Evolutionary conservation across 2,329 filamentous ascomycete species (phyloP).

Genomic region (Xylaria sp.): DNA sequence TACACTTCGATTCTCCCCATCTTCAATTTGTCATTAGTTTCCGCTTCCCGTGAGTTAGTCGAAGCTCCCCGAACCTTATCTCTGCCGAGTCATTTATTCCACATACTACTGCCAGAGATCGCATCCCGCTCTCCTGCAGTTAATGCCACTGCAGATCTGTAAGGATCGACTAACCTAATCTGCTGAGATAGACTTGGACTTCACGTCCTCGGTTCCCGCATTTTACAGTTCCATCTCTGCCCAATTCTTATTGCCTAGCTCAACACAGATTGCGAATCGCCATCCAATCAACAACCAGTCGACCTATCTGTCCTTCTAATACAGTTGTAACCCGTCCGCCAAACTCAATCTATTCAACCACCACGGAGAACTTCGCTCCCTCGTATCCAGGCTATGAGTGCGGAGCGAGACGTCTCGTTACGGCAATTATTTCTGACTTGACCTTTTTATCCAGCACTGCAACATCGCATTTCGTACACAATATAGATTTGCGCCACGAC

Average conservation of each 20-base stretch:
- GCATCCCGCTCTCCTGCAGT: not conserved
- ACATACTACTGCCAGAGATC: slow-evolving; percentile 6
- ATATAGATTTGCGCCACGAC: not conserved
- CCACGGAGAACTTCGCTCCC: slow-evolving; percentile 5
- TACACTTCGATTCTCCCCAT: slow-evolving; percentile 1
- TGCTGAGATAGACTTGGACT: slow-evolving; percentile 20
- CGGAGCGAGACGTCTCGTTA: slow-evolving; percentile 6
- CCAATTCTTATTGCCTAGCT: slow-evolving; percentile 26
- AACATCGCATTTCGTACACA: slow-evolving; percentile 5
- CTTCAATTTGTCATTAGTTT: slow-evolving; percentile 16
- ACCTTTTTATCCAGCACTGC: slow-evolving; percentile 9
- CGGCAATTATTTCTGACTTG: slow-evolving; percentile 10
- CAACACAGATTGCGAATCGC: slow-evolving; percentile 18
- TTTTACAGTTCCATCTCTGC: slow-evolving; percentile 21
- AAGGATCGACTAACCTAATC: slow-evolving; percentile 15
- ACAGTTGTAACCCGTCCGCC: not conserved
- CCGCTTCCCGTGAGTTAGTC: slow-evolving; percentile 30
- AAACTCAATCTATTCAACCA: slow-evolving; percentile 12
- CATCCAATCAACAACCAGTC: slow-evolving; percentile 28
- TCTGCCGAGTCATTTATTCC: not conserved
- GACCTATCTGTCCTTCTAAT: slow-evolving; percentile 4
- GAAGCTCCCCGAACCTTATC: not conserved
- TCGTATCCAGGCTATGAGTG: slow-evolving; percentile 26
- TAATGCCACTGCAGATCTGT: not conserved
- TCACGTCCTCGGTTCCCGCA: slow-evolving; percentile 11